phyloP scores from a whole-genome alignment of 2,329 filamentous ascomycete species.

The Lecanicillium sp. region DNA sequence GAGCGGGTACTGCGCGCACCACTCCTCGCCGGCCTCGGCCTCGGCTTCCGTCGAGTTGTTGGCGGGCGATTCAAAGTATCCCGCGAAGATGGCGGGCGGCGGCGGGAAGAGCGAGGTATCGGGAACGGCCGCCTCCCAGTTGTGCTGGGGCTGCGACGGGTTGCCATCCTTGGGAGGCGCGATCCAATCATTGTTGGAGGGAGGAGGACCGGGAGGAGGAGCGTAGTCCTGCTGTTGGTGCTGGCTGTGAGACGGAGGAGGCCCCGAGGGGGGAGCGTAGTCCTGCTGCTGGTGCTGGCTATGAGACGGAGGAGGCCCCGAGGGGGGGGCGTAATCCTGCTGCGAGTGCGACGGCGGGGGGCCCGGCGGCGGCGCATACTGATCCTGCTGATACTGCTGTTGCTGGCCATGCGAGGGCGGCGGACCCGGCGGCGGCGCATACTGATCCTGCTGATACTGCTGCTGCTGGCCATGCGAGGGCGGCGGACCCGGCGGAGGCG shows the following conservation, averaged over 20 bases:
- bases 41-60: constrained; percentile 63
- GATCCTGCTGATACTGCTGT: no score
- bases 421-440: background rate
- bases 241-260: constrained; percentile 26
- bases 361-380: constrained; percentile 19
- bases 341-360: constrained; percentile 26
- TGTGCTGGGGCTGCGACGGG: constrained; percentile 43
- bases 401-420: no score
- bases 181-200: constrained; percentile 18
- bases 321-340: constrained; percentile 22
- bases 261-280: constrained; percentile 24
- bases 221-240: constrained; percentile 20
- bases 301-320: constrained; percentile 28
- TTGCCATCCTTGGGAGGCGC: constrained; percentile 20
- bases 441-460: constrained; percentile 1
- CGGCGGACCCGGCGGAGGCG: constrained; percentile 23
- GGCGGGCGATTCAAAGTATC: constrained; percentile 58
- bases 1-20: constrained; percentile 58
- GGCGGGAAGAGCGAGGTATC: constrained; percentile 68
- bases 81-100: constrained; percentile 60
- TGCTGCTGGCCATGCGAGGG: constrained; percentile 15
- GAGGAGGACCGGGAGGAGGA: constrained; percentile 30
- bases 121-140: constrained; percentile 65
- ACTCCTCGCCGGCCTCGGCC: constrained; percentile 57
- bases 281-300: constrained; percentile 10